These are phyloP conservation scores for Neofusicoccum ribis DNA, from an alignment of 2,329 filamentous ascomycete species.

Conservation along the genomic window DNA sequence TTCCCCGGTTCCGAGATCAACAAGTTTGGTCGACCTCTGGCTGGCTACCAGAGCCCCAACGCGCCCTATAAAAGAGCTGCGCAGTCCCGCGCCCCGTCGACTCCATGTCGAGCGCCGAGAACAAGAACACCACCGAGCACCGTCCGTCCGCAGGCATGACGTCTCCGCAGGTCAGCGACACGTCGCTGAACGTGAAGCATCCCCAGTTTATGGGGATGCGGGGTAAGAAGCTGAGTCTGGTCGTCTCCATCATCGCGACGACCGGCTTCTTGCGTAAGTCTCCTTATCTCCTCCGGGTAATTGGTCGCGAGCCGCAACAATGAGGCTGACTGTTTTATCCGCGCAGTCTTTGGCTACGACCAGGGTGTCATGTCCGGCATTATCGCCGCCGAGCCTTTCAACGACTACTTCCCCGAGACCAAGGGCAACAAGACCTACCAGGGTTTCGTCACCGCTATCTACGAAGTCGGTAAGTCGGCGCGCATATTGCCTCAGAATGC, in stretches of 20 bases:
- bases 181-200: constrained; percentile 8
- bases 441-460: constrained; percentile 54
- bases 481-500: neutral
- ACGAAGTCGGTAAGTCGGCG: constrained; percentile 47
- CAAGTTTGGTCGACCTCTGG: constrained; percentile 8
- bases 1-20: constrained; percentile 5
- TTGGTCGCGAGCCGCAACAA: neutral
- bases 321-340: neutral
- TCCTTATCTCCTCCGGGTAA: neutral
- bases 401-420: constrained; percentile 41
- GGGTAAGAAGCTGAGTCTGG: constrained; percentile 57
- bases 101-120: neutral
- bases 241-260: constrained; percentile 63
- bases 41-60: constrained; percentile 1
- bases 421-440: constrained; percentile 47
- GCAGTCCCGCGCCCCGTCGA: neutral
- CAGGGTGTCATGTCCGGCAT: constrained; percentile 44
- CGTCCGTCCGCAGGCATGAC: constrained; percentile 29
- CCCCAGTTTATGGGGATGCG: constrained; percentile 59
- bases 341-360: constrained; percentile 56
- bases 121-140: neutral
- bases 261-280: constrained; percentile 55
- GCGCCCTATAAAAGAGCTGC: neutral
- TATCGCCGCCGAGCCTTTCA: constrained; percentile 37
- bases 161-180: neutral